Percentiles rank a stretch among this genome's conserved stretches.
Conservation (phyloP, 495 filamentous ascomycete species). For the Copromyces sp. region DNA sequence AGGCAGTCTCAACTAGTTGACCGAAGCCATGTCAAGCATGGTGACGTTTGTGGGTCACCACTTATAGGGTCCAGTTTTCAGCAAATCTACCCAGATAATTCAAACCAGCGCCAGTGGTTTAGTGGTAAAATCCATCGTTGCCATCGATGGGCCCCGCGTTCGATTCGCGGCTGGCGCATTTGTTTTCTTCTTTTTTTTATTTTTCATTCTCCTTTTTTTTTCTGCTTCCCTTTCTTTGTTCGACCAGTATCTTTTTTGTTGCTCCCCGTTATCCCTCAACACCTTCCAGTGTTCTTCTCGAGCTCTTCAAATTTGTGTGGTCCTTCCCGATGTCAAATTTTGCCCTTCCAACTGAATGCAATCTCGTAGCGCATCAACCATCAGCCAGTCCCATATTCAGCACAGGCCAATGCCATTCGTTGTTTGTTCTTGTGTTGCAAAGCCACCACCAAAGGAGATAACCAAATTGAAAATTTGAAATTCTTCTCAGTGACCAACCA, state of each 20-base stretch:
- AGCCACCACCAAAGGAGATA: not conserved
- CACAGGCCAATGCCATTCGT: not conserved
- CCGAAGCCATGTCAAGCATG: not conserved
- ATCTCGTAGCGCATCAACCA: not conserved
- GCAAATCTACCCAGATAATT: not conserved
- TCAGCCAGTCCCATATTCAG: not conserved
- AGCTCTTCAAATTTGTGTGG: not conserved
- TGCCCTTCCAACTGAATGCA: not conserved
- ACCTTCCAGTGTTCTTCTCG: not conserved
- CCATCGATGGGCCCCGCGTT: conserved; percentile 44
- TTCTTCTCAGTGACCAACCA: not conserved
- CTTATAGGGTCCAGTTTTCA: not conserved
- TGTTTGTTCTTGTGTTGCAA: not conserved
- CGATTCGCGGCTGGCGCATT: conserved; percentile 40
- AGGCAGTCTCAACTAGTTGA: not conserved
- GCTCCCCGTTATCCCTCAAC: not conserved
- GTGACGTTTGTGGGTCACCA: not conserved
- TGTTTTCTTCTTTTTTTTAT: conserved; percentile 5
- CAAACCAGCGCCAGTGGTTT: conserved; percentile 28
- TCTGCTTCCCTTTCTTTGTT: not conserved
- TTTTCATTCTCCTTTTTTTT: too few relatives aligned
- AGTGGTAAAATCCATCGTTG: conserved; percentile 47
- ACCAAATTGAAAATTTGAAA: not conserved
- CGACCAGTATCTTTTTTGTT: not conserved
- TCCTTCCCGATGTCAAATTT: not conserved